Evolutionary conservation across 2,329 filamentous ascomycete genomes (phyloP).

Genomic region (Stemphylium beticola): DNA sequence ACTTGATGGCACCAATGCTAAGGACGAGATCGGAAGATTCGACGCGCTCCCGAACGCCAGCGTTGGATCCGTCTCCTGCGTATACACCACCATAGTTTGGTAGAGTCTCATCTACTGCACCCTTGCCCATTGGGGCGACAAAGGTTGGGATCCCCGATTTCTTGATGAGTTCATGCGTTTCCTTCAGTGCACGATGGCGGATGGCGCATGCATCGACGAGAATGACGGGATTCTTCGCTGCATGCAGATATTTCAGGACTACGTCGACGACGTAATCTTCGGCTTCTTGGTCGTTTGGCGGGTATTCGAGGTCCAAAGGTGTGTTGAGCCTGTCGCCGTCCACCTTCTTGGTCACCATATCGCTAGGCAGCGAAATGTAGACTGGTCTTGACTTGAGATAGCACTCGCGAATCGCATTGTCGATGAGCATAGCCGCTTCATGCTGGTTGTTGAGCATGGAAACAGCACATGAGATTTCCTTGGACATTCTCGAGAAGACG

Average conservation of each 20-base stretch:
- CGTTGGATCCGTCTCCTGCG: constrained; percentile 75
- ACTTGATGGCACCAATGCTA: constrained; percentile 72
- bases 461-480: constrained; percentile 72
- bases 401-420: constrained; percentile 76
- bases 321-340: constrained; percentile 74
- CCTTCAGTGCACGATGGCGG: constrained; percentile 73
- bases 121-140: constrained; percentile 90
- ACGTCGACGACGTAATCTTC: constrained; percentile 86
- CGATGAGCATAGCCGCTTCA: constrained; percentile 76
- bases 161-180: constrained; percentile 74
- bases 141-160: constrained; percentile 80
- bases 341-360: constrained; percentile 78
- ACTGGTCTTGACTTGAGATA: constrained; percentile 77
- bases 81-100: constrained; percentile 85
- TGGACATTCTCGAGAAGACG: constrained; percentile 80
- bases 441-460: constrained; percentile 72
- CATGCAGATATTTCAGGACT: constrained; percentile 73
- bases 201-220: constrained; percentile 85
- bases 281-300: constrained; percentile 69
- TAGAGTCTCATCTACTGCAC: constrained; percentile 77
- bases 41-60: constrained; percentile 67
- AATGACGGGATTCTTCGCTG: constrained; percentile 76
- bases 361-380: constrained; percentile 82
- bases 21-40: constrained; percentile 75
- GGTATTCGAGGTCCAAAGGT: constrained; percentile 70